phyloP scores from a whole-genome alignment of 208 protist genomes.

The Trypanosoma theileri region DNA sequence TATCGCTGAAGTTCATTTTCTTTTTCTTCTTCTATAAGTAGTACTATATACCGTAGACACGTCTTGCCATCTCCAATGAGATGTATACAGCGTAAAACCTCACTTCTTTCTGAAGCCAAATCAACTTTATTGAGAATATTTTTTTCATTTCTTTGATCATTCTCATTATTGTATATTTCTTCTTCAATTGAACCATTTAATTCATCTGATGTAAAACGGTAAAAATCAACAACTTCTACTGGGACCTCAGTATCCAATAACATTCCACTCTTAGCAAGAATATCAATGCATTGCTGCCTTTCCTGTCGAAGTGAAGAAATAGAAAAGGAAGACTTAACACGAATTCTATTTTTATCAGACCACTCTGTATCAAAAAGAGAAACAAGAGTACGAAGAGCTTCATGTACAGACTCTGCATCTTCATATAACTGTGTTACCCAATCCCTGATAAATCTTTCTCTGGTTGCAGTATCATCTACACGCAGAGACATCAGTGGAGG shows the following conservation, averaged over 20 bases:
- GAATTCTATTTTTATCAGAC: constrained; percentile 1
- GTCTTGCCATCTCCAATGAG: constrained; percentile 79
- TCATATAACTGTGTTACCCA: constrained; percentile 52
- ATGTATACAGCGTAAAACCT: constrained; percentile 56
- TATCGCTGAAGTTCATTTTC: constrained; percentile 68
- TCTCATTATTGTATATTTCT: constrained; percentile 14
- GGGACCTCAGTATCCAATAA: constrained; percentile 73
- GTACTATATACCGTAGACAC: constrained; percentile 66
- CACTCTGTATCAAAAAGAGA: constrained; percentile 57
- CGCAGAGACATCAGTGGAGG: neutral
- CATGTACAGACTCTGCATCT: constrained; percentile 60
- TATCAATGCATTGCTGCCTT: constrained; percentile 55
- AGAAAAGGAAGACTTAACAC: neutral
- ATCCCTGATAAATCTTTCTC: constrained; percentile 19
- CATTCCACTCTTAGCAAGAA: constrained; percentile 67
- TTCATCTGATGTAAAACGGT: constrained; percentile 51
- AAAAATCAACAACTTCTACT: constrained; percentile 60
- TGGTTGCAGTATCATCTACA: neutral
- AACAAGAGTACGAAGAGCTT: constrained; percentile 61
- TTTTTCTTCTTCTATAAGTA: constrained; percentile 57
- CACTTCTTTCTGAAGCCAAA: constrained; percentile 34
- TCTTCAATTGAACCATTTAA: constrained; percentile 38
- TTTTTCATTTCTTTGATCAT: constrained; percentile 2
- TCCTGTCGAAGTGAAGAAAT: constrained; percentile 47
- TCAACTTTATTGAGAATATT: neutral